phyloP scores from a whole-genome alignment of 495 filamentous ascomycete genomes.

The Penicillium crystallinum region DNA sequence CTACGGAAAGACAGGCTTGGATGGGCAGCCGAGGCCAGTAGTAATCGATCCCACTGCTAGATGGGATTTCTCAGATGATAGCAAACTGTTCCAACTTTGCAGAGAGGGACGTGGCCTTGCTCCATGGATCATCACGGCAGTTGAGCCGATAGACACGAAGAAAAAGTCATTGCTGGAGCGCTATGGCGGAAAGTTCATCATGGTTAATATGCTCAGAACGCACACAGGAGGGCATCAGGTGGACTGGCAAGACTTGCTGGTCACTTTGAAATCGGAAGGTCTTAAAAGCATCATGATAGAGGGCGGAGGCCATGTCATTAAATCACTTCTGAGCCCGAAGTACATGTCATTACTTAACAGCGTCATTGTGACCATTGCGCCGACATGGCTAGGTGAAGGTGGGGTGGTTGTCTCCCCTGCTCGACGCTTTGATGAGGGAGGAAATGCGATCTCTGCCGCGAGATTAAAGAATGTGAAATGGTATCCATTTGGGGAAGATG shows the following conservation, averaged over 20 bases:
- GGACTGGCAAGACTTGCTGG: conserved; percentile 60
- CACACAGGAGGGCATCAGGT: conserved; percentile 21
- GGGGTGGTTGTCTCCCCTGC: conserved; percentile 68
- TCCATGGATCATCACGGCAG: conserved; percentile 58
- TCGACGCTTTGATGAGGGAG: conserved; percentile 35
- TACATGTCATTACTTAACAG: conserved; percentile 53
- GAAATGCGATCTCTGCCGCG: conserved; percentile 47
- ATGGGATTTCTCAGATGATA: conserved; percentile 56
- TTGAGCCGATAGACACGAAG: conserved; percentile 20
- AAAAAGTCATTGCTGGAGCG: conserved; percentile 32
- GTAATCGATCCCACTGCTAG: conserved; percentile 68
- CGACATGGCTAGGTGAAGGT: conserved; percentile 74
- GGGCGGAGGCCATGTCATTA: conserved; percentile 75
- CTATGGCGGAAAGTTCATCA: conserved; percentile 43
- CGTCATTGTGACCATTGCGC: conserved; percentile 83
- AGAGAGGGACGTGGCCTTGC: conserved; percentile 58
- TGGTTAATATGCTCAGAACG: conserved; percentile 18
- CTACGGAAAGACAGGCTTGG: conserved; percentile 39
- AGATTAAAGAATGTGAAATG: conserved; percentile 63
- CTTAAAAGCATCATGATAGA: conserved; percentile 82
- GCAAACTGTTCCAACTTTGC: conserved; percentile 62
- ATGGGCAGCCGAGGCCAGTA: conserved; percentile 67
- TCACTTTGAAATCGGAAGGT: conserved; percentile 47
- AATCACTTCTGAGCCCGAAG: conserved; percentile 60
- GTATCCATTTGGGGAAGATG: conserved; percentile 70